Evolutionary conservation across 768 basidiomycete genomes (phyloP).

Genomic region (Kwoniella sp.): DNA sequence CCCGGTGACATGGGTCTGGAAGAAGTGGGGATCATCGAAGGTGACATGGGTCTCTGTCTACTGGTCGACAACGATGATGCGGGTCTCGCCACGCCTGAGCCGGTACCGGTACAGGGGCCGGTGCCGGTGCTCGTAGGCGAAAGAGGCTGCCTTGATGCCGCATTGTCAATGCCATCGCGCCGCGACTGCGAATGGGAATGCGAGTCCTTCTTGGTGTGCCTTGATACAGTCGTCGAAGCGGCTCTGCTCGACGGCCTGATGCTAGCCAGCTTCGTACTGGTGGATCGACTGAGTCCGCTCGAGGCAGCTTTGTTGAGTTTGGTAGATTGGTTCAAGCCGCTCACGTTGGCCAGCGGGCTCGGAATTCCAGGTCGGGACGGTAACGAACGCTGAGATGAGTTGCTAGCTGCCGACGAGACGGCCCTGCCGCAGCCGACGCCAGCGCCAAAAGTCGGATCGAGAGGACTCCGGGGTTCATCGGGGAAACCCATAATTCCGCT

Average conservation of each 20-base stretch:
- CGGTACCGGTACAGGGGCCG: neutral
- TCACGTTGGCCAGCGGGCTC: slow-evolving; percentile 33
- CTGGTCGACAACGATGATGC: slow-evolving; percentile 4
- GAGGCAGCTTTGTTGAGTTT: neutral
- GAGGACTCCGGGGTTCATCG: slow-evolving; percentile 38
- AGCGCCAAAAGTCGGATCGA: slow-evolving; percentile 19
- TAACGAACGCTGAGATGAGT: slow-evolving; percentile 31
- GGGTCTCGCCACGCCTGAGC: neutral
- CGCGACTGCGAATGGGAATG: too few species aligned
- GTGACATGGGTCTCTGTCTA: slow-evolving; percentile 28
- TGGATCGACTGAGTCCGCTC: slow-evolving; percentile 15
- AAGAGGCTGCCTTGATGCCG: neutral
- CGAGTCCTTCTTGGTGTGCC: neutral
- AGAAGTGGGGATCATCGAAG: slow-evolving; percentile 12
- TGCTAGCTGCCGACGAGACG: slow-evolving; percentile 39
- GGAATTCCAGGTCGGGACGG: slow-evolving; percentile 49
- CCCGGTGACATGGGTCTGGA: slow-evolving; percentile 39
- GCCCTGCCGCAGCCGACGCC: slow-evolving; percentile 14
- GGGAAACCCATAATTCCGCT: neutral
- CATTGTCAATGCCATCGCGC: too few species aligned
- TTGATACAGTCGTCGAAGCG: neutral
- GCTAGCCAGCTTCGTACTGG: slow-evolving; percentile 4
- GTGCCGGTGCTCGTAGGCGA: neutral
- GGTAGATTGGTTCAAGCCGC: slow-evolving; percentile 12
- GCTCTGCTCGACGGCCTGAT: slow-evolving; percentile 5